Evolutionary conservation across 495 filamentous ascomycete species (phyloP), one percentile per base, ranked within the genome.

Genomic region (Filosporella fistucella): DNA sequence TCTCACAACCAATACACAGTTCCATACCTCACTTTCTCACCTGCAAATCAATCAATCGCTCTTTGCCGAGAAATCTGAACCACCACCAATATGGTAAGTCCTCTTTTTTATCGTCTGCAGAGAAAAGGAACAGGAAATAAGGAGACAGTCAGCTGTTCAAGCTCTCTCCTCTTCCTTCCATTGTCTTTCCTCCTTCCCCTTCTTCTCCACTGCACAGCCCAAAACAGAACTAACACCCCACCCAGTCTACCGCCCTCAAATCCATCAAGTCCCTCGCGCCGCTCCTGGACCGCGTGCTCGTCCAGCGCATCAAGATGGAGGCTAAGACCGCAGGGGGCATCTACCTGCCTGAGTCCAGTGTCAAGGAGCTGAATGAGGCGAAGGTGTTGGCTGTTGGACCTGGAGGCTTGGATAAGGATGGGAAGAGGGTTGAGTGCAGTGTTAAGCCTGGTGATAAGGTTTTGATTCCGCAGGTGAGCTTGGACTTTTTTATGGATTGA

Each of bases 301-400:
- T 99, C 57, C 93, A 99, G 82, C 88, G 93, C 68, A 75, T 96
- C 75, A 97, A 97, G 73, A 85, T 91, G 61, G 94, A 97, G 69
- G 62, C 89, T 59, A 96, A 96, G 77, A 99, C 93, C 24, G 89
- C 93, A 55, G 80, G 81, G 57, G 93, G 93, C 58, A 91, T 99
- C 76, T 95, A 91, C 79, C 88, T 99, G 54, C 93, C 93, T 50
- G 94, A 99, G 76, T 88, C 82, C 64, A 86, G 82, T 63, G 89
- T 96, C 57, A 96, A 99, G 81, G 93, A 99, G 67, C 80, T 96
- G 68, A 95, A 95, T 70, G 93, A 96, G 77, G 93, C 88, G 55
- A 84, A 85, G 68, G 93, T 99, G 51, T 75, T 99, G 48, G 94
- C 93, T 52, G 91, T 97, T 41, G 93, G 93, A 26, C 94, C 93